Percentiles rank a stretch among this genome's conserved stretches.
Evolutionary conservation across 1,284 basidiomycete species (phyloP).

Genomic region (Microbotryum violaceum): DNA sequence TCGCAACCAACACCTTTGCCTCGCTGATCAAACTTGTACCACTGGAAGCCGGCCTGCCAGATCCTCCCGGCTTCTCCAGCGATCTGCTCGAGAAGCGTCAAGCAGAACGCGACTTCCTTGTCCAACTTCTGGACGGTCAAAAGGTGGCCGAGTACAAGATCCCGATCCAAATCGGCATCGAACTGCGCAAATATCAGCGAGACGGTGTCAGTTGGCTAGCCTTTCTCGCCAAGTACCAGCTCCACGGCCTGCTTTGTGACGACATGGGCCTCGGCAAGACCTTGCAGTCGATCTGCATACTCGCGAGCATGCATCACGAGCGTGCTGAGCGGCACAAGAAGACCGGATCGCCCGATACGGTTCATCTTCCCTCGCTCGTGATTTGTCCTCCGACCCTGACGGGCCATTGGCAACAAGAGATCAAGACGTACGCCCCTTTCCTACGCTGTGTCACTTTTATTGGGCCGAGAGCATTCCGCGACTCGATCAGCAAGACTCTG

Average conservation of each 20-base stretch:
- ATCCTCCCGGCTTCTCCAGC: constrained; percentile 84
- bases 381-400: constrained; percentile 94
- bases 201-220: constrained; percentile 99
- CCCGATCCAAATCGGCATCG: constrained; percentile 83
- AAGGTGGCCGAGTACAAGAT: constrained; percentile 89
- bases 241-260: constrained; percentile 97
- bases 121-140: constrained; percentile 85
- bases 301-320: constrained; percentile 89
- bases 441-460: constrained; percentile 81
- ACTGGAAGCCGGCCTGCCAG: constrained; percentile 91
- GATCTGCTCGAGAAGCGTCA: constrained; percentile 83
- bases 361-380: constrained; percentile 87
- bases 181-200: constrained; percentile 93
- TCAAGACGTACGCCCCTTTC: constrained; percentile 83
- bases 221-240: constrained; percentile 89
- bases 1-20: constrained; percentile 94
- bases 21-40: constrained; percentile 99
- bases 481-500: constrained; percentile 58
- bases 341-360: constrained; percentile 64
- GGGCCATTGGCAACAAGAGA: constrained; percentile 98
- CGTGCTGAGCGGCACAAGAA: constrained; percentile 61
- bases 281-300: constrained; percentile 93
- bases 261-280: constrained; percentile 99
- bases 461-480: constrained; percentile 81
- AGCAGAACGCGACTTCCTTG: constrained; percentile 82